Base-by-base conservation (phyloP, 306 rosid genomes). In the Citrullus mucosospermus region DNA sequence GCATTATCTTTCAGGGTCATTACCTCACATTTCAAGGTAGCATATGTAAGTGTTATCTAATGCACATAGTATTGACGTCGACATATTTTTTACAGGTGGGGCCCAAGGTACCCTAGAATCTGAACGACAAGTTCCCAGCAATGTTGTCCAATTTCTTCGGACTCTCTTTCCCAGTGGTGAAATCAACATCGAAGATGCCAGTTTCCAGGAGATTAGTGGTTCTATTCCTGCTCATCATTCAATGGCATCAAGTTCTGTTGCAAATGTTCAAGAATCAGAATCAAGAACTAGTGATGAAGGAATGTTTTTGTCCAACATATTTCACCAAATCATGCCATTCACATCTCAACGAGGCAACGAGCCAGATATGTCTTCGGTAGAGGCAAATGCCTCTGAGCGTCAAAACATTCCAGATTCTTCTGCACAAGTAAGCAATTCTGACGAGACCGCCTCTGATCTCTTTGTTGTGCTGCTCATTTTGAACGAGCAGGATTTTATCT, bases 101-200 rank as follows among this genome's bases (percentile, higher is more conserved):
- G 34, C 90, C 80, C 97, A 90, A 80, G 91, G 79, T 79, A 88
- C 59, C 84, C 85, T 81, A 61, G 97, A 95, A 38, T 85, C 98
- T 69, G 91, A 90, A 81, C 81, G 96, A 77, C 92, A 92, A 85
- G 67, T 90, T 41, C 98, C 97, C 7, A 82, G 81, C 78, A 81
- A 76, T 79, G 88, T 90, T 22, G 82, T 90, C 77, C 91, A 92
- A 79, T 81, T 88, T 65, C 70, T 92, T 56, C 83, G 93, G 86
- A 76, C 87, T 73, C 90, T 89, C 77, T 90, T 91, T 82, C 99
- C 99, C 44, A 88, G 88, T 82, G 99, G 96, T 81, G 99, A 96
- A 88, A 79, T 96, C 85, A 93, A 87, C 13, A 87, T 89, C 30
- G 99, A 92, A 79, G 97, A 88, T 81, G 85, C 89, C 66, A 87